These are phyloP conservation scores for Paspalum vaginatum DNA, from an alignment of 176 grass and related monocot genomes.

Conservation along the genomic window DNA sequence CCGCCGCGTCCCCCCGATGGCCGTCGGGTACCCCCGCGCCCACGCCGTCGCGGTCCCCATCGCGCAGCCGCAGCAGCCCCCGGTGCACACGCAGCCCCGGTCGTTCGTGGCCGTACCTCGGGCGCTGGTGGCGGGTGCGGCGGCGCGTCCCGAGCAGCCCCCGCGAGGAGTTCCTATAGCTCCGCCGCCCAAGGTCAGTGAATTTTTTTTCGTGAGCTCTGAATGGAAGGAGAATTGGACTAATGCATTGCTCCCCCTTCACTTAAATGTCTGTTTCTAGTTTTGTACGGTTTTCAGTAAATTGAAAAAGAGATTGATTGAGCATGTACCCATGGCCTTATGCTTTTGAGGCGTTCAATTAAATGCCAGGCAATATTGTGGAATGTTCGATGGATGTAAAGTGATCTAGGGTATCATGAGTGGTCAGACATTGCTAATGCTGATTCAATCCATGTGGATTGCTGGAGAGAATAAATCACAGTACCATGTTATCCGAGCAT, in stretches of 20 bases:
- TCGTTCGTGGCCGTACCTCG: constrained; percentile 30
- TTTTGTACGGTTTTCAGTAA: background rate
- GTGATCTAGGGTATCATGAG: background rate
- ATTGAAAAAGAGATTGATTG: background rate
- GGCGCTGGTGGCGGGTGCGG: constrained; percentile 30
- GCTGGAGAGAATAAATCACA: background rate
- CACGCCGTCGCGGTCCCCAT: constrained; percentile 49
- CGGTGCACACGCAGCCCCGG: constrained; percentile 30
- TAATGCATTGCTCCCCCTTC: background rate
- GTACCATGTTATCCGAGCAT: background rate
- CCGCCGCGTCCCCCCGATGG: constrained; percentile 22
- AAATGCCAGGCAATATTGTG: background rate
- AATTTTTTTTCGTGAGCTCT: background rate
- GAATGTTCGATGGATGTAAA: background rate
- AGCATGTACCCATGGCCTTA: background rate
- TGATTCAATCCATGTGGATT: background rate
- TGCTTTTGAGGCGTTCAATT: constrained; percentile 17
- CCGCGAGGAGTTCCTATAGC: constrained; percentile 46
- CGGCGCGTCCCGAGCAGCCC: constrained; percentile 33
- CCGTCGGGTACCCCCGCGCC: constrained; percentile 32
- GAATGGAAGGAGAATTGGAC: constrained; percentile 1
- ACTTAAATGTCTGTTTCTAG: background rate
- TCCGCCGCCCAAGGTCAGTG: constrained; percentile 55
- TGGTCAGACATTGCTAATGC: background rate
- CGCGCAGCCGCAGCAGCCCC: constrained; percentile 28